phyloP scores from a whole-genome alignment of 1,139 yeast genomes.

The Diutina sp. region DNA sequence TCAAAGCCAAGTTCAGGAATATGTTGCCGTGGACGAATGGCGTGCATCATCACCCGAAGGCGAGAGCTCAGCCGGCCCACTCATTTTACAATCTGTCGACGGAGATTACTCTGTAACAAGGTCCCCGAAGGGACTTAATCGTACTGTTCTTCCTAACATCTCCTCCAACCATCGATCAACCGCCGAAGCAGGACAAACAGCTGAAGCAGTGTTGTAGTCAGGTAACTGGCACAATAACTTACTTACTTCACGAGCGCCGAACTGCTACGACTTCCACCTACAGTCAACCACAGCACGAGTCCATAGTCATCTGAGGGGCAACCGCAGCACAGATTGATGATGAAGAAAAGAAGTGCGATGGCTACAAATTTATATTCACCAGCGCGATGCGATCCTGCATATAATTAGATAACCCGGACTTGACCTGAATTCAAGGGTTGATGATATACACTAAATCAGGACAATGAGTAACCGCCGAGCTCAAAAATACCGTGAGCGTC shows the following conservation, averaged over 20 bases:
- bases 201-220: background rate
- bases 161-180: conserved; percentile 39
- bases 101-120: conserved; percentile 69
- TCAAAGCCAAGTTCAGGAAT: conserved; percentile 84
- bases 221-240: background rate
- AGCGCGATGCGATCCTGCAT: conserved; percentile 2
- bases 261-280: conserved; percentile 24
- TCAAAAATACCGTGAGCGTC: background rate
- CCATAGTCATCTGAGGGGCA: conserved; percentile 18
- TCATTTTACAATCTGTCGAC: conserved; percentile 69
- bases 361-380: conserved; percentile 3
- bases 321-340: conserved; percentile 41
- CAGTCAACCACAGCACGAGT: background rate
- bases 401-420: background rate
- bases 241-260: conserved; percentile 66
- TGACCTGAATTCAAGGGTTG: background rate
- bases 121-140: conserved; percentile 14
- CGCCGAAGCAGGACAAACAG: conserved; percentile 37
- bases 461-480: background rate
- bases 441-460: too few species aligned
- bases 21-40: conserved; percentile 52
- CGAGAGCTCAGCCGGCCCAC: conserved; percentile 57
- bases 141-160: background rate
- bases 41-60: conserved; percentile 39
- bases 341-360: conserved; percentile 6